Evolutionary conservation across 805 yeast genomes (phyloP).

Genomic region (Spathaspora gorwiae): DNA sequence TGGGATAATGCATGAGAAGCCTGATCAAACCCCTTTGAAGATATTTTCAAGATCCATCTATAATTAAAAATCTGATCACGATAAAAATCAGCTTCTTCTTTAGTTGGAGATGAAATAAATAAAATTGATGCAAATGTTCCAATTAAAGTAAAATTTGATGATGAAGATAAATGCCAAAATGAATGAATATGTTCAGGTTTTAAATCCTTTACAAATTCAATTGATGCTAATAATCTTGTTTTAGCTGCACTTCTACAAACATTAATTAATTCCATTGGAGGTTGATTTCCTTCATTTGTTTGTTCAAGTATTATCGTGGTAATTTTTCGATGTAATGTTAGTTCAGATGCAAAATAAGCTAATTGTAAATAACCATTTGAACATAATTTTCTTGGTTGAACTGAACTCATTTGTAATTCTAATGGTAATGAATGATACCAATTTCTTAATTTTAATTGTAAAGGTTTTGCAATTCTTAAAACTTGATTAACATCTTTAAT

Average conservation of each 20-base stretch:
- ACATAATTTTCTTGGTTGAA: conserved; percentile 58
- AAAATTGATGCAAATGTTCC: conserved; percentile 85
- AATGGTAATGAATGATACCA: conserved; percentile 75
- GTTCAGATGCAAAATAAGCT: conserved; percentile 85
- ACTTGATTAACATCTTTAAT: conserved; percentile 61
- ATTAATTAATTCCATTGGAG: conserved; percentile 32
- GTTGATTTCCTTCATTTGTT: conserved; percentile 24
- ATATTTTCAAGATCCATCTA: conserved; percentile 68
- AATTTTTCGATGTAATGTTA: conserved; percentile 77
- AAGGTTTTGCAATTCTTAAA: conserved; percentile 72
- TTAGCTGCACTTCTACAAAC: conserved; percentile 86
- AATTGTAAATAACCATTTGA: conserved; percentile 76
- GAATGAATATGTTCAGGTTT: conserved; percentile 81
- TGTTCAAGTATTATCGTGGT: conserved; percentile 48
- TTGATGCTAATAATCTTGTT: conserved; percentile 75
- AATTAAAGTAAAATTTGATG: conserved; percentile 73
- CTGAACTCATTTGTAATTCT: conserved; percentile 57
- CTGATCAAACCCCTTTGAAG: conserved; percentile 73
- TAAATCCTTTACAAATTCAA: conserved; percentile 70
- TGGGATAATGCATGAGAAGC: conserved; percentile 69
- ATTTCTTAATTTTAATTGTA: conserved; percentile 63
- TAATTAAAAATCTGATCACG: conserved; percentile 70
- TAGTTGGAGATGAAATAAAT: conserved; percentile 57
- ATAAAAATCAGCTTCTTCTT: conserved; percentile 62
- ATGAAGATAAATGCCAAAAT: conserved; percentile 84